Base-by-base conservation (phyloP, 768 basidiomycete genomes). In the Rhodotorula taiwanensis region DNA sequence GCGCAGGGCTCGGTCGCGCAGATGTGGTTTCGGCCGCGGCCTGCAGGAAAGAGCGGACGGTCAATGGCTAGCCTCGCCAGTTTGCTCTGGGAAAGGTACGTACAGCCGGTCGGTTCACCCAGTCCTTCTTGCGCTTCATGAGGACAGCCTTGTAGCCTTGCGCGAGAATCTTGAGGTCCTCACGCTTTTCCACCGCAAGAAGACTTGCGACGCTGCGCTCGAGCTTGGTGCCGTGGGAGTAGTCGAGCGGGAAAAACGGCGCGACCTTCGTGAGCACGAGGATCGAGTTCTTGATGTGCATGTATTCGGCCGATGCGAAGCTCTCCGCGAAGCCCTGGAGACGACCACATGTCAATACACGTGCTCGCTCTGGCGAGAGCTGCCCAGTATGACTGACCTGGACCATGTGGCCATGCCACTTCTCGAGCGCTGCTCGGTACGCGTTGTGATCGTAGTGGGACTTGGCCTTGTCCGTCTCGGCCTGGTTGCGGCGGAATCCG, bases 211-310 rank as follows among this genome's bases (percentile, higher is more conserved):
- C 64, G 18, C 44, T 42, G 31, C 39, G 50, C 43, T 62, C 43
- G 33, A 73, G 82, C 33, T 79, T 79, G 69, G 86, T 81, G 67
- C 93, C 82, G 8, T 83, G 81, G 27, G 74, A 75, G 68, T 84
- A 81, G 48, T 90, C 79, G 44, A 87, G 73, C 31, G 94, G 94
- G 77, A 95, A 95, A 53, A 89, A 86, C 1, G 88, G 86, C 34
- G 92, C 80, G 27, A 97, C 83, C 75, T 95, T 89, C 72, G 92
- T 89, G 67, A 95, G 80, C 33, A 99, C 85, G 43, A 93, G 83
- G 76, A 98, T 88, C n/a, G 89, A 82, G 73, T 99, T 99, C 76
- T 94, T 93, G 57, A 97, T 88, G 71, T 91, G 91, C 88, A 97
- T 94, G 75, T 93, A 98, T 72, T 93, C 93, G 53, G 83, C 83